Percentiles rank a stretch among this genome's conserved stretches.
phyloP scores from a whole-genome alignment of 2,329 filamentous ascomycete genomes.

The Talaromyces sp. region DNA sequence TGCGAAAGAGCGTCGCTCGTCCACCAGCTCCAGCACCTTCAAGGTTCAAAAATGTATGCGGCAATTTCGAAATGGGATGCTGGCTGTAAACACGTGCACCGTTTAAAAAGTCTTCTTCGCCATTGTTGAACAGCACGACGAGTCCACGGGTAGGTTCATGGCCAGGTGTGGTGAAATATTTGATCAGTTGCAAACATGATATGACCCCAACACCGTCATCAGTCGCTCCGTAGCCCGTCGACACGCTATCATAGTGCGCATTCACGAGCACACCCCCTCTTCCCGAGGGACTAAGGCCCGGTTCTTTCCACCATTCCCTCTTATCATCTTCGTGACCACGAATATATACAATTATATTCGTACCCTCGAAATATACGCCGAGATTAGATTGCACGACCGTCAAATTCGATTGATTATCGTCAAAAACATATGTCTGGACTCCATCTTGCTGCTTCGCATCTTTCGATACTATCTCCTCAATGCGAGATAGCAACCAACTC shows the following conservation, averaged over 20 bases:
- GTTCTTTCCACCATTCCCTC: conserved; percentile 68
- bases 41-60: conserved; percentile 87
- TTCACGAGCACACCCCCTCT: conserved; percentile 85
- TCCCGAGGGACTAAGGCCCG: conserved; percentile 50
- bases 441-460: conserved; percentile 22
- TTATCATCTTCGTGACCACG: conserved; percentile 72
- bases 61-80: conserved; percentile 74
- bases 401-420: conserved; percentile 75
- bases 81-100: conserved; percentile 82
- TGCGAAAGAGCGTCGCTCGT: conserved; percentile 79
- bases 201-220: conserved; percentile 90
- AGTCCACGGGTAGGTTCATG: conserved; percentile 76
- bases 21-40: conserved; percentile 93
- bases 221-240: conserved; percentile 87
- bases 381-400: conserved; percentile 55
- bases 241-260: conserved; percentile 91
- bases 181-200: conserved; percentile 79
- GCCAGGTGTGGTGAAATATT: conserved; percentile 72
- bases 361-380: conserved; percentile 82
- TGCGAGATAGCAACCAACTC: conserved; percentile 68
- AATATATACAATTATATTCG: conserved; percentile 88
- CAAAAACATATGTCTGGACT: conserved; percentile 61
- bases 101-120: conserved; percentile 88
- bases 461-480: conserved; percentile 61
- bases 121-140: conserved; percentile 86